Base-by-base conservation (phyloP, 179 eudicot genomes). In the Amaranthus tricolor region DNA sequence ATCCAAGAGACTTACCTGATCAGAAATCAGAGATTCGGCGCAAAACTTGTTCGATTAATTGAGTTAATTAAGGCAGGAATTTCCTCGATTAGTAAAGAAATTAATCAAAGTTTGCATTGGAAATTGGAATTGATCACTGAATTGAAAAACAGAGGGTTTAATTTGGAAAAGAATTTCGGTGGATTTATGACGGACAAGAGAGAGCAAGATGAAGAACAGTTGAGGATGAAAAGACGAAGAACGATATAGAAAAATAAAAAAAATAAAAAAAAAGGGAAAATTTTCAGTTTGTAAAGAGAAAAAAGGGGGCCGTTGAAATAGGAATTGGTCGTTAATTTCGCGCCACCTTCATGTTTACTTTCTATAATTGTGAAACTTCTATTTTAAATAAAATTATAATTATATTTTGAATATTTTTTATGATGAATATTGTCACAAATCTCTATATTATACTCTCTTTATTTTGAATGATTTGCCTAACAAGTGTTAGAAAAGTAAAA, bases 311-410 rank as follows among this genome's bases (percentile, higher is more conserved):
- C 81, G 78, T 81, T 81, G 81, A 81, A 74, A 60, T 64, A 64
- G 72, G 84, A 73, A 63, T 73, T 68, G 76, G 76, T 66, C 85
- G 86, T 82, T 84, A 70, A 75, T 83, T 82, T 84, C 86, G 89
- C 89, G 91, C 88, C 89, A 86, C 85, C 87, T 75, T 77, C 75
- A 24, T 65, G 53, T 15, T 47, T 7, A 54, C 5, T 14, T 54
- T 31, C 40, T 31, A 31, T 31, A 31, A 31, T 31, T 2, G 40
- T 31, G 40, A 31, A 31, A 31, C 40, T 31, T 31, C 40, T 31
- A 31, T 31, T 31, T 31, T 31, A 31, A 31, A 31, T 31, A 31
- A 31, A 31, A 31, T 31, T 31, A 31, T 31, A 31, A 31, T 31
- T 2, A 31, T 31, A 31, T 31, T 31, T 31, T 31, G 40, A 31